phyloP scores from a whole-genome alignment of 1,284 basidiomycete species.

The Butyriboletus appendiculatus region DNA sequence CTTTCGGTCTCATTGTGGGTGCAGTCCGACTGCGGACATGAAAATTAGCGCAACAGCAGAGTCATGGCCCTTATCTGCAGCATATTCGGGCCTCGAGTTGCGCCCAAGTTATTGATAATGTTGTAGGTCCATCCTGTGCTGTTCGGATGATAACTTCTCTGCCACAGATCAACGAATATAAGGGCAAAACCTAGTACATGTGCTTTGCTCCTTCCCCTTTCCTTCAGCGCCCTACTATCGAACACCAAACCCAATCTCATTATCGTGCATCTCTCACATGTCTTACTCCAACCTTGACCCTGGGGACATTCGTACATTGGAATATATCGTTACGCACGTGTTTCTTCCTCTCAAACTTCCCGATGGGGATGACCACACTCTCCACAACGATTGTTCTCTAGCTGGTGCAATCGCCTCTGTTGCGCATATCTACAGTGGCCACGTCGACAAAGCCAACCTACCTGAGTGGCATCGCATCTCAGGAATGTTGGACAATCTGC shows the following conservation, averaged over 20 bases:
- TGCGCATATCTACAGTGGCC: neutral
- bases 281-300: neutral
- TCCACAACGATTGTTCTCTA: conserved; percentile 14
- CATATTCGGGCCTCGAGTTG: too few relatives aligned
- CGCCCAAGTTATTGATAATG: neutral
- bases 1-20: conserved; percentile 3
- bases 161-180: neutral
- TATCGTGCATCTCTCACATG: conserved; percentile 1
- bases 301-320: conserved; percentile 2
- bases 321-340: conserved; percentile 24
- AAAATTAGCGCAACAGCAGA: too few relatives aligned
- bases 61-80: too few relatives aligned
- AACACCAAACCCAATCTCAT: neutral
- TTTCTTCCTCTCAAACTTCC: conserved; percentile 28
- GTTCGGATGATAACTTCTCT: neutral
- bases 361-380: conserved; percentile 15
- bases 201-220: neutral
- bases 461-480: conserved; percentile 14
- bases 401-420: neutral
- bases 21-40: neutral
- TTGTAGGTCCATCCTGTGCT: conserved; percentile 9
- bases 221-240: neutral
- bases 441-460: neutral
- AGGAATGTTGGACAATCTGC: conserved; percentile 24
- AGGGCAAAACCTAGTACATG: neutral